Percentiles rank a stretch among this genome's conserved stretches.
These are phyloP conservation scores for Leccinum arenicola DNA, from an alignment of 768 basidiomycete genomes.

Conservation along the genomic window DNA sequence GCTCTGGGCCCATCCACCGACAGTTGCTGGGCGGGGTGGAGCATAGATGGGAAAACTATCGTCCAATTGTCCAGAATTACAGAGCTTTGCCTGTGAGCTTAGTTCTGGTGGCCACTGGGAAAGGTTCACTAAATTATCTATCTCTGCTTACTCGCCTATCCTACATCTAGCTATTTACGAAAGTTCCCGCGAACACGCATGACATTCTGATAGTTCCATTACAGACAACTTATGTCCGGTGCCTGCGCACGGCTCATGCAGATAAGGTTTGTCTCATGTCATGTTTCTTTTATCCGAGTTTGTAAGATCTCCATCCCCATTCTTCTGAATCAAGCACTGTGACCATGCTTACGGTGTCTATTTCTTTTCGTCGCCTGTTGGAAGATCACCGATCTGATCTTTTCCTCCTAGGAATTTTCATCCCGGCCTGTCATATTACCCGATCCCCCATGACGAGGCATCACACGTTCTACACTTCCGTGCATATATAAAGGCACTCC, in stretches of 20 bases:
- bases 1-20: not conserved
- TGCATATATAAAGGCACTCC: slow-evolving; percentile 28
- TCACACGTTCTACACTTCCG: slow-evolving; percentile 17
- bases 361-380: slow-evolving; percentile 17
- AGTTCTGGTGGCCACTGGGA: slow-evolving; percentile 13
- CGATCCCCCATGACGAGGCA: slow-evolving; percentile 13
- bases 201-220: slow-evolving; percentile 10
- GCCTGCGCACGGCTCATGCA: slow-evolving; percentile 22
- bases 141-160: slow-evolving; percentile 16
- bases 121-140: slow-evolving; percentile 14
- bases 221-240: slow-evolving; percentile 14
- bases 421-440: slow-evolving; percentile 16
- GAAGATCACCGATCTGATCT: slow-evolving; percentile 22
- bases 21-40: not conserved
- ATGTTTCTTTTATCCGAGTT: slow-evolving; percentile 27
- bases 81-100: slow-evolving; percentile 11
- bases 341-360: slow-evolving; percentile 12
- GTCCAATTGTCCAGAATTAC: slow-evolving; percentile 17
- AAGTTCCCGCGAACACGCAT: slow-evolving; percentile 18
- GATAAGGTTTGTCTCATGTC: slow-evolving; percentile 34
- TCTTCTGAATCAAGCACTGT: slow-evolving; percentile 21
- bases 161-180: slow-evolving; percentile 12
- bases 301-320: slow-evolving; percentile 22
- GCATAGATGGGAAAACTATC: slow-evolving; percentile 16
- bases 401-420: slow-evolving; percentile 14